phyloP scores from a whole-genome alignment of 441 rosid species.

The Adansonia rubrostipa region DNA sequence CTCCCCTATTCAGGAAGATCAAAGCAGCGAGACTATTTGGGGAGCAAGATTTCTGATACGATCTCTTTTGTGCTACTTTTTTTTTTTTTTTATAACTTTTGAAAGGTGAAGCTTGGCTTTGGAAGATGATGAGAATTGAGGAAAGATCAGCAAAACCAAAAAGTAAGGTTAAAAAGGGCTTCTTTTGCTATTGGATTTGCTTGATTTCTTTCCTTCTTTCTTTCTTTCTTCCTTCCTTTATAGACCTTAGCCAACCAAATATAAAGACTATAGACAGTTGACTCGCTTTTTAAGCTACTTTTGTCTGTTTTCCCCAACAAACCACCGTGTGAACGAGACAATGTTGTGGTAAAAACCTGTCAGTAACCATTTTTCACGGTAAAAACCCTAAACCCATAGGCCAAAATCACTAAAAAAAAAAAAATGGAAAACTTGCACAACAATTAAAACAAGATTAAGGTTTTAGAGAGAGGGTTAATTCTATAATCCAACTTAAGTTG shows the following conservation, averaged over 20 bases:
- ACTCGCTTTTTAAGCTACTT: conserved; percentile 13
- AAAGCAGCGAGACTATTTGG: background rate
- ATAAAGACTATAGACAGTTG: conserved; percentile 23
- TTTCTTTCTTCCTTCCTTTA: background rate
- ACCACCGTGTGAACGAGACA: background rate
- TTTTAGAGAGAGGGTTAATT: background rate
- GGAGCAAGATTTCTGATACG: background rate
- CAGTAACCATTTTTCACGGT: background rate
- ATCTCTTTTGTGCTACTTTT: background rate
- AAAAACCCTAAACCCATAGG: background rate
- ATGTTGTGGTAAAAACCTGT: background rate
- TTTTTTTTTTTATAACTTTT: conserved; percentile 1
- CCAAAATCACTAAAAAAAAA: background rate
- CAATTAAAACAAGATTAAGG: background rate
- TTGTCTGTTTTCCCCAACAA: background rate
- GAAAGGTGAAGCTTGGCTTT: conserved; percentile 6
- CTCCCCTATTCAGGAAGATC: background rate
- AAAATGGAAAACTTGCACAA: background rate
- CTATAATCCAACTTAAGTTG: background rate
- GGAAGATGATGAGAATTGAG: background rate
- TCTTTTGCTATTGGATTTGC: background rate
- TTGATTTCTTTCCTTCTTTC: background rate
- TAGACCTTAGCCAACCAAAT: background rate
- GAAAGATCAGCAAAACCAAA: background rate
- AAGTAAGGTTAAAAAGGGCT: background rate